Percentiles rank a stretch among this genome's conserved stretches.
Evolutionary conservation across 1,284 basidiomycete species (phyloP).

Genomic region (Microbotryomycetes sp.): DNA sequence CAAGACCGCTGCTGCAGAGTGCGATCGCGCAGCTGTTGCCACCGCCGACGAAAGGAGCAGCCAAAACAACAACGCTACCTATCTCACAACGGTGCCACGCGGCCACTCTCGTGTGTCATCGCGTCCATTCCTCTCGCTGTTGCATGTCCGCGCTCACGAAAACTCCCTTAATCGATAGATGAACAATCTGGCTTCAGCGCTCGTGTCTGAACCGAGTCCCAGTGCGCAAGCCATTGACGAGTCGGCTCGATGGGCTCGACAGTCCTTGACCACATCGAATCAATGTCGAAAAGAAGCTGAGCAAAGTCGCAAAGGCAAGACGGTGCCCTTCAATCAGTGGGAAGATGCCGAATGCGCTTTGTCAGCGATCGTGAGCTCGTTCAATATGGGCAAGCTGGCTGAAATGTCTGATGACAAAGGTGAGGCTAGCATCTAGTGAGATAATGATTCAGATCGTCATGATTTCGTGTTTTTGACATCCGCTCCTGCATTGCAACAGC

Average conservation of each 20-base stretch:
- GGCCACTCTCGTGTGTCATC: constrained; percentile 22
- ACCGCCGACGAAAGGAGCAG: constrained; percentile 21
- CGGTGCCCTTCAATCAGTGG: constrained; percentile 14
- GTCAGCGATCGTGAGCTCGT: constrained; percentile 23
- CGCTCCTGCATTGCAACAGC: not conserved
- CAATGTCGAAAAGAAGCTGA: constrained; percentile 23
- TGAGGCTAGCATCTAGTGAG: constrained; percentile 4
- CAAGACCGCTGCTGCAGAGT: constrained; percentile 26
- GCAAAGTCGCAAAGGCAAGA: not conserved
- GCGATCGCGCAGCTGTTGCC: constrained; percentile 27
- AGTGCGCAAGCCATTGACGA: constrained; percentile 7
- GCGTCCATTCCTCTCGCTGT: no score
- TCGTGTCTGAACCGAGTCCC: constrained; percentile 22
- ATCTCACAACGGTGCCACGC: constrained; percentile 27
- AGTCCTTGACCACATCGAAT: constrained; percentile 21
- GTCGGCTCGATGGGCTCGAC: constrained; percentile 24
- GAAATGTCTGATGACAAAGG: constrained; percentile 15
- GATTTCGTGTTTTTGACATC: not conserved
- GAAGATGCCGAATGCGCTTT: constrained; percentile 32
- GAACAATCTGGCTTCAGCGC: constrained; percentile 32
- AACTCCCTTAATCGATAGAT: constrained; percentile 13
- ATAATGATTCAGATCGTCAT: constrained; percentile 6
- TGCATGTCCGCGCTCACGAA: not conserved
- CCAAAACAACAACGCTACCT: constrained; percentile 3
- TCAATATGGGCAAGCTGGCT: constrained; percentile 31